phyloP scores from a whole-genome alignment of 2,329 filamentous ascomycete species.

The Cladosporium colombiae region DNA sequence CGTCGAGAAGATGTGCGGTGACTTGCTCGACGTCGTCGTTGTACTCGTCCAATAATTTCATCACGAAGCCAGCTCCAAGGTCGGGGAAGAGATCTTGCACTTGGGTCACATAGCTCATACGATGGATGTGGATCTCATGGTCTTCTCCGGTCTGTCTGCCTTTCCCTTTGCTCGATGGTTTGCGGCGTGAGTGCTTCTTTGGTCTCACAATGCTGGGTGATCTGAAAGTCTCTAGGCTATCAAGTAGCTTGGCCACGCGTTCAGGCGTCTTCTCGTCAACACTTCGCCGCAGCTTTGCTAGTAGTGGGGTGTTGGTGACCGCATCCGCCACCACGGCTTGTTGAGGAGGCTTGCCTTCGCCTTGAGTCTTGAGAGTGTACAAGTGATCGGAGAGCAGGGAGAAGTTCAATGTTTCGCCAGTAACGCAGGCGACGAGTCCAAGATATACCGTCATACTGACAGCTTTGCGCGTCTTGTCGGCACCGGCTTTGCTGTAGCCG shows the following conservation, averaged over 20 bases:
- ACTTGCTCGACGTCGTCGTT: slow-evolving; percentile 74
- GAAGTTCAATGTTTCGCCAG: slow-evolving; percentile 66
- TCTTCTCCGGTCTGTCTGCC: slow-evolving; percentile 38
- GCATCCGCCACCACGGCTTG: slow-evolving; percentile 76
- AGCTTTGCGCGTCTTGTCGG: slow-evolving; percentile 60
- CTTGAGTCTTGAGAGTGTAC: slow-evolving; percentile 73
- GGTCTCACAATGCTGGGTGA: slow-evolving; percentile 54
- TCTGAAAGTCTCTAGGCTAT: slow-evolving; percentile 61
- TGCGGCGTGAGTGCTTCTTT: slow-evolving; percentile 58
- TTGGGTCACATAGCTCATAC: slow-evolving; percentile 80
- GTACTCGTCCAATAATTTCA: slow-evolving; percentile 78
- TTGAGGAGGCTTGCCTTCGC: slow-evolving; percentile 59
- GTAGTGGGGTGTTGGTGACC: slow-evolving; percentile 75
- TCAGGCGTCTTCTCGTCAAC: slow-evolving; percentile 54
- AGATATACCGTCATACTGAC: slow-evolving; percentile 75
- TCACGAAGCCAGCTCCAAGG: slow-evolving; percentile 78
- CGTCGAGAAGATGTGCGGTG: slow-evolving; percentile 78
- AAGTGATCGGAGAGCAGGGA: slow-evolving; percentile 80
- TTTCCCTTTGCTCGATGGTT: slow-evolving; percentile 66
- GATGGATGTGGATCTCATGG: slow-evolving; percentile 69
- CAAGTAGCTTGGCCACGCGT: slow-evolving; percentile 62
- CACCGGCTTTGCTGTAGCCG: slow-evolving; percentile 66
- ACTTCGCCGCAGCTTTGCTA: slow-evolving; percentile 62
- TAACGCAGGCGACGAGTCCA: slow-evolving; percentile 69
- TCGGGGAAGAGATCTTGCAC: slow-evolving; percentile 94